Base-by-base conservation (phyloP, 2,329 filamentous ascomycete genomes). In the Neonectria magnoliae region DNA sequence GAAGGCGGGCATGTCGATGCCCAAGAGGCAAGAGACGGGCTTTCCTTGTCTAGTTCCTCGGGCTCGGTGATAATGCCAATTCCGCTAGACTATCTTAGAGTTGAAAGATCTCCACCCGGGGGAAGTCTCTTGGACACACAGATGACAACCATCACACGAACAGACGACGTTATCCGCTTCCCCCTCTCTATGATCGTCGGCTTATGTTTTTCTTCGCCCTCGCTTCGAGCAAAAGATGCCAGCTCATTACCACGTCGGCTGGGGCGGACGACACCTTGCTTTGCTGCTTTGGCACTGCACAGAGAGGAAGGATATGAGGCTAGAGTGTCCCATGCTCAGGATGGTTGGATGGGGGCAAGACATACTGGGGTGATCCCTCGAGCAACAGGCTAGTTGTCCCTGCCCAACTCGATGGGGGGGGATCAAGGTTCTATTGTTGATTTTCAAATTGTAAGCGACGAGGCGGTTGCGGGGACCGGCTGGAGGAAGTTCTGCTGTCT, bases 391-490 rank as follows among this genome's bases (percentile, higher is more conserved):
- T 60, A 66, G 64, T 47, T 65, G 60, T 66, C 64, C 62, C 64
- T 68, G 65, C 71, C 68, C 70, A 69, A 68, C 65, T 50, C 25
- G 36, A 55, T 25, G 22, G 22, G 22, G 22, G 47, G 48, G 64
- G 67, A 71, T 65, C 69, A 72, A 69, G 70, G 66, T 70, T 72
- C 66, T 69, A 68, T 50, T 33, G 33, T 45, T 38, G n/a, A 18
- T 44, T 48, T 57, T 57, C 52, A 16, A 16, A 44, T 38, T 48
- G 42, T 29, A 62, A 51, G 55, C 36, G 62, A 56, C 38, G 62
- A 56, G 20, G 57, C 57, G 44, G 51, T 38, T 51, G 51, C 41
- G 57, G 56, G 41, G 52, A 45, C 29, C 13, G 22, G n/a, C 10
- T 36, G 48, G 31, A 33, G 11, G 48, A 33, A 8, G 48, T 14